phyloP scores from a whole-genome alignment of 192 early-diverging fungal species.

The Anaeromyces robustus region DNA sequence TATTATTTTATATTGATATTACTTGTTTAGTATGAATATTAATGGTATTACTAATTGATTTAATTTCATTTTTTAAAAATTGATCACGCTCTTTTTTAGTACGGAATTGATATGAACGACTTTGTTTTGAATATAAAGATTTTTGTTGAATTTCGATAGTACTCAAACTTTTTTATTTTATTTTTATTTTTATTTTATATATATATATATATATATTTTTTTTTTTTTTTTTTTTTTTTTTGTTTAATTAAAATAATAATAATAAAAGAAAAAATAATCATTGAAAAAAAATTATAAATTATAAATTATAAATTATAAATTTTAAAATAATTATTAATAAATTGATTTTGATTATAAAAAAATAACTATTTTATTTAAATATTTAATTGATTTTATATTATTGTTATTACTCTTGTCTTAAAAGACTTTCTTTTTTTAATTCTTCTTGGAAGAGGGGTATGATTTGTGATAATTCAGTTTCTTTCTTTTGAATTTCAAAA shows the following conservation, averaged over 20 bases:
- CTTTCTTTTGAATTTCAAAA: conserved; percentile 18
- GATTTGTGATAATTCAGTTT: conserved; percentile 44
- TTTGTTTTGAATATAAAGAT: conserved; percentile 71
- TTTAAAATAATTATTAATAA: too few species aligned
- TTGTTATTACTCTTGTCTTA: conserved; percentile 45
- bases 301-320: too few species aligned
- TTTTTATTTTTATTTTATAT: too few species aligned
- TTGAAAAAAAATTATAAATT: too few species aligned
- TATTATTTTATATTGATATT: conserved; percentile 18
- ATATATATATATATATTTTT: too few species aligned
- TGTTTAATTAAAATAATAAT: too few species aligned
- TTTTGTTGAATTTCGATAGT: conserved; percentile 51
- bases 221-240: too few species aligned
- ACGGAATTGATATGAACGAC: conserved; percentile 59
- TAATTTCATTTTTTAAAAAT: conserved; percentile 58
- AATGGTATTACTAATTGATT: conserved; percentile 34
- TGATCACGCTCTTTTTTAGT: conserved; percentile 59
- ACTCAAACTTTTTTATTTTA: conserved; percentile 25
- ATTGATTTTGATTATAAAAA: too few species aligned
- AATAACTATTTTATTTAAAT: too few species aligned
- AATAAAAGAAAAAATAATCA: too few species aligned
- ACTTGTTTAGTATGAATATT: conserved; percentile 35
- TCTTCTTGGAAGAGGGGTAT: conserved; percentile 48
- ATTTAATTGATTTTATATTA: not conserved
- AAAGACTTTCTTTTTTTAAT: conserved; percentile 29